Evolutionary conservation across 75 land plant species (phyloP), one percentile per base, ranked within the genome.

Genomic region (Pinus tabuliformis): DNA sequence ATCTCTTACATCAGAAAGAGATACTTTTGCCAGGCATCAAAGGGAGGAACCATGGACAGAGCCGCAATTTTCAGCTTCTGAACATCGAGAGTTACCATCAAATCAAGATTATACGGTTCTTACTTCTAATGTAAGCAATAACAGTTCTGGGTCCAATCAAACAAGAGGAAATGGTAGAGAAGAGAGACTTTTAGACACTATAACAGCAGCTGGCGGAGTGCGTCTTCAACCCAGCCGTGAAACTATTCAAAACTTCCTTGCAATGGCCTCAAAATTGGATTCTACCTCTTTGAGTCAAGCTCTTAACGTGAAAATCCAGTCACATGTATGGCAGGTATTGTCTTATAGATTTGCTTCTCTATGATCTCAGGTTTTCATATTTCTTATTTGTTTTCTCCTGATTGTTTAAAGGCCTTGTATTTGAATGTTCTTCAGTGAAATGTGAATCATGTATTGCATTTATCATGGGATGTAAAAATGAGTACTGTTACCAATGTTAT

Each of bases 201-300:
- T 97, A 58, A 95, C 92, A 49, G 84, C 96, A 16, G 84, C 91
- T 73, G 99, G 99, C 60, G 99, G 99, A 63, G 99, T 97, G 33
- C 95, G 99, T 9, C 85, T 97, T 33, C 99, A 97, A 65, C 99
- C 99, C 4, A 95, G 92, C 60, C 95, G 99, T 5, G 99, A 95
- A 84, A 85, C 91, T 36, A 63, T 95, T 72, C 98, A 95, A 56
- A 76, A 59, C 59, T 97, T 97, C 78, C 83, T 97, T 13, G 59
- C 77, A 15, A 93, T 83, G 70, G 92, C 92, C 36, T 73, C 76
- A 66, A 95, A 95, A 79, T 64, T 95, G 72, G 90, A 97, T 90
- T 79, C 84, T 57, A 33, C 80, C 76, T 84, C 83, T 59, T 80
- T 97, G 74, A 78, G 86, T 76, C 80, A 74, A 78, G 98, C 96